Percentiles rank a stretch among this genome's conserved stretches.
Conservation (phyloP, 2,329 filamentous ascomycete genomes). For the Aspergillus felis region DNA sequence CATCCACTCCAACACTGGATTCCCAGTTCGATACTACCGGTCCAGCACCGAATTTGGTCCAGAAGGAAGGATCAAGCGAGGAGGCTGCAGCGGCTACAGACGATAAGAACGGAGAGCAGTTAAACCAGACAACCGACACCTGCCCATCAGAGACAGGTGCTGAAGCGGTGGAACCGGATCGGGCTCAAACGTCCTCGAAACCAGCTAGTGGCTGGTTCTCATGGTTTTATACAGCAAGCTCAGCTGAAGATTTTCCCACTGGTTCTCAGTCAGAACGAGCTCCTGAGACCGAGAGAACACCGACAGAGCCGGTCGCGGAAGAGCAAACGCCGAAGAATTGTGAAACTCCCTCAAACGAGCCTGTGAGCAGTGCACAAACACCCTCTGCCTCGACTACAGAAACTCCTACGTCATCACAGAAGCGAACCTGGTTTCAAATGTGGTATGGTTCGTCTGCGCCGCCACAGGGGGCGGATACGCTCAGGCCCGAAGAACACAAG, state of each 20-base stretch:
- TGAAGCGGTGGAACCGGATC: slow-evolving; percentile 3
- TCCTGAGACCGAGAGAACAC: neutral
- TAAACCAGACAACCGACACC: slow-evolving; percentile 9
- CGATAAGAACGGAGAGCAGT: slow-evolving; percentile 16
- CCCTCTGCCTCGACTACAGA: slow-evolving; percentile 10
- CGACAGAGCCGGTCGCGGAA: slow-evolving; percentile 7
- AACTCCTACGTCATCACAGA: slow-evolving; percentile 23
- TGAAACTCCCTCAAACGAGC: slow-evolving; percentile 1
- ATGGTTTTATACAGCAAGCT: slow-evolving; percentile 33
- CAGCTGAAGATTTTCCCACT: slow-evolving; percentile 7
- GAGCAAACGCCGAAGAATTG: slow-evolving; percentile 12
- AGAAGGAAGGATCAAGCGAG: slow-evolving; percentile 18
- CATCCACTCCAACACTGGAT: slow-evolving; percentile 26
- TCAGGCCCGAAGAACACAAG: neutral
- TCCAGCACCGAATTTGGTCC: slow-evolving; percentile 8
- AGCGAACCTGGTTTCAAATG: slow-evolving; percentile 45
- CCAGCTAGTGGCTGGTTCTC: slow-evolving; percentile 33
- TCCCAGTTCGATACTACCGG: slow-evolving; percentile 12
- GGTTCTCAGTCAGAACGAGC: slow-evolving; percentile 11
- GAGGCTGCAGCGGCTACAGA: slow-evolving; percentile 11
- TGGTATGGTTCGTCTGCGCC: slow-evolving; percentile 33
- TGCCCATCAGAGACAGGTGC: slow-evolving; percentile 10
- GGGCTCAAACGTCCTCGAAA: slow-evolving; percentile 10
- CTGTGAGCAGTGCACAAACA: slow-evolving; percentile 8
- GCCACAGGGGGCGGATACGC: slow-evolving; percentile 14